Base-by-base conservation (phyloP, 306 rosid genomes). In the Malus sieversii region DNA sequence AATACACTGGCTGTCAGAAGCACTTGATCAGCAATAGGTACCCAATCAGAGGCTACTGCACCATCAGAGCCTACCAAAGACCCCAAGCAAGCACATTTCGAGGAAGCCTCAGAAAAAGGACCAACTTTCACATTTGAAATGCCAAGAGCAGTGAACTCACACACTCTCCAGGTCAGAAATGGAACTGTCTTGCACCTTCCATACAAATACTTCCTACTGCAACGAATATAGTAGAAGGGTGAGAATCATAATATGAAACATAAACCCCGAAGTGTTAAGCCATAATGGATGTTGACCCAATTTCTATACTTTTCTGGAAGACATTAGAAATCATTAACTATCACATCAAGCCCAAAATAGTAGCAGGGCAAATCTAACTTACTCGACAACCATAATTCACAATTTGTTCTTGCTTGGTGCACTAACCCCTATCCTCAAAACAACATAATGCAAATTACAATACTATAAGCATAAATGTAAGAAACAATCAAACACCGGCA, bases 1-100 rank as follows among this genome's bases (percentile, higher is more conserved):
- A 87, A 92, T 76, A 95, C 84, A 79, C 98, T 89, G 72, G 93
- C 87, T 86, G 84, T 77, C 90, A 95, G 82, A 82, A 95, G 97
- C 82, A 85, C 80, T 87, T 87, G 97, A 64, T 95, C 94, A 75
- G 82, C 86, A 83, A 89, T 74, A 71, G 93, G 90, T 70, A 88
- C 79, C 92, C 90, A 85, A 75, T 72, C 86, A 52, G 84, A 61
- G 80, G 77, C 66, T 29, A 79, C 15, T 74, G 86, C 85, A 29
- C 87, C 90, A 85, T 86, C 89, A 53, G 84, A 61, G 80, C 89
- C 87, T 80, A 85, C 81, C 80, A 92, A 84, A 61, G 89, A 84
- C 70, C 87, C 93, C 75, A 89, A 78, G 82, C 86, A 95, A 71
- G 48, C 71, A 85, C 87, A 81, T 73, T 82, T 84, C 68, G 77